Conservation (phyloP, 768 basidiomycete species). For the Suillus luteus region DNA sequence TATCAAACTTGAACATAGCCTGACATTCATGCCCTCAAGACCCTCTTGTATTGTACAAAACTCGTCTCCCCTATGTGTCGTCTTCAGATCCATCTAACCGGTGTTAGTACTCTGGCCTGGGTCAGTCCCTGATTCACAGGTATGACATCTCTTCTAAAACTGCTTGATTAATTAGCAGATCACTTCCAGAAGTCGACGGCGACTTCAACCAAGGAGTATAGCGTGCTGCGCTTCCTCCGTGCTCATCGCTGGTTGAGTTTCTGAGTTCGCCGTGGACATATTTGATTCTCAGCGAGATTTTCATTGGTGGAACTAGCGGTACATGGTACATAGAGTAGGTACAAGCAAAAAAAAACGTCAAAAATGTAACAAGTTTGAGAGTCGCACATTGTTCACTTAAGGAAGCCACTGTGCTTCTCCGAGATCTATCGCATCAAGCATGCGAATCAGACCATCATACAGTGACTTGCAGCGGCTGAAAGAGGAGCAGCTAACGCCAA, state of each 20-base stretch:
- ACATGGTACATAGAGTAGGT: neutral
- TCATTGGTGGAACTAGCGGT: neutral
- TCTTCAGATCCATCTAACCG: neutral
- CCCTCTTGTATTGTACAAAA: neutral
- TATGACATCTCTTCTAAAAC: neutral
- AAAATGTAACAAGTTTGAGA: too few species aligned
- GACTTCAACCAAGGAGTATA: neutral
- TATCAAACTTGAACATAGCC: neutral
- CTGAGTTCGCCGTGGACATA: neutral
- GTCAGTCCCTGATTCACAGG: constrained; percentile 2
- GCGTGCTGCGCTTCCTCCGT: neutral
- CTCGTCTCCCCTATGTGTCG: neutral
- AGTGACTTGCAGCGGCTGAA: neutral
- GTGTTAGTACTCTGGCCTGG: neutral
- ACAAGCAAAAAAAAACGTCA: neutral
- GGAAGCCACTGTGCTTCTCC: constrained; percentile 2
- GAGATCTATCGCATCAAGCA: constrained; percentile 4
- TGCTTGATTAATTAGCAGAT: neutral
- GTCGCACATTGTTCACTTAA: neutral
- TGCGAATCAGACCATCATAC: neutral
- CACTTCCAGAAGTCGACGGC: neutral
- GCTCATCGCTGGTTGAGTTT: neutral
- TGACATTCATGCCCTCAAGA: neutral
- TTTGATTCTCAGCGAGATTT: neutral
- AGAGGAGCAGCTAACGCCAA: neutral